A percentile compares a stretch with the other conserved stretches of the same genome.
phyloP scores from a whole-genome alignment of 805 yeast genomes.

The Candida pseudofarinosa region DNA sequence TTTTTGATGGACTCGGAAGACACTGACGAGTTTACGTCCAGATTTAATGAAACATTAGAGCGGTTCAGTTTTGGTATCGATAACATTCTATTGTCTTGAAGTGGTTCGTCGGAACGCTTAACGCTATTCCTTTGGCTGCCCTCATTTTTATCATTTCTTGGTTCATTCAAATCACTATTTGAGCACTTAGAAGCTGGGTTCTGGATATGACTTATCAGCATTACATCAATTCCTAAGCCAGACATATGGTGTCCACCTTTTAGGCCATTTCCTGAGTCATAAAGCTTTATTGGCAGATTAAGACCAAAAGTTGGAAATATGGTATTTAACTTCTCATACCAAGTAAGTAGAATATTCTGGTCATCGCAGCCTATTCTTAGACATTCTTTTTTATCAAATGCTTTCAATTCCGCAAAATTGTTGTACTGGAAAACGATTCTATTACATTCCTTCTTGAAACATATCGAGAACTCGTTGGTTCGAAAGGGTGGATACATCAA shows the following conservation, averaged over 20 bases:
- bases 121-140: background rate
- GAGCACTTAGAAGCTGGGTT: background rate
- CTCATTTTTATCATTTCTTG: background rate
- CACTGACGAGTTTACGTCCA: slow-evolving; percentile 8
- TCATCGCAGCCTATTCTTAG: slow-evolving; percentile 12
- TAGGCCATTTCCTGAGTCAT: background rate
- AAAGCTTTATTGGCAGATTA: no score
- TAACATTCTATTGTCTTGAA: background rate
- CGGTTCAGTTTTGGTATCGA: background rate
- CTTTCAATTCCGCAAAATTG: background rate
- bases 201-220: slow-evolving; percentile 1
- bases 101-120: background rate
- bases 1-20: slow-evolving; percentile 9
- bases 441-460: slow-evolving; percentile 9
- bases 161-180: background rate
- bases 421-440: background rate
- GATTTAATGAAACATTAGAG: background rate
- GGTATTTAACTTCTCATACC: slow-evolving; percentile 28
- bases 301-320: no score
- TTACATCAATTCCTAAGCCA: slow-evolving; percentile 33
- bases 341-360: slow-evolving; percentile 16
- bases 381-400: slow-evolving; percentile 2
- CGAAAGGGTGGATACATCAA: slow-evolving; percentile 42
- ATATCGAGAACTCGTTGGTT: slow-evolving; percentile 30
- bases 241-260: slow-evolving; percentile 11